Conservation (phyloP, 306 rosid species). For the Biancaea sappan region DNA sequence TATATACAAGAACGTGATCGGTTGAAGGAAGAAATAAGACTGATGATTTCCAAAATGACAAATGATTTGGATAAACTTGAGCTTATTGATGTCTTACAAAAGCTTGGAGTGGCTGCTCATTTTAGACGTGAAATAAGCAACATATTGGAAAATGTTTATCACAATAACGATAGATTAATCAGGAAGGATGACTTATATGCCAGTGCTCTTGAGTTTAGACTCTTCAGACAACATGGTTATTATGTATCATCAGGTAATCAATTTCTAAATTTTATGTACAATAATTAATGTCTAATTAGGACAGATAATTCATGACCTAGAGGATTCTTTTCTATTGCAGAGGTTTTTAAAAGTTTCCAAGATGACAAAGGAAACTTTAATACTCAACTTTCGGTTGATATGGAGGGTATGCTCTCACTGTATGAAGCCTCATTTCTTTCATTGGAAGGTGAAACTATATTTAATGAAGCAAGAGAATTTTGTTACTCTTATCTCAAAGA, state of each 20-base stretch:
- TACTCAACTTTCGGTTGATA: not conserved
- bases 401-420: conserved; percentile 26
- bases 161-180: not conserved
- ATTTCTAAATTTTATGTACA: not conserved
- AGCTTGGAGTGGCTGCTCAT: conserved; percentile 49
- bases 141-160: not conserved
- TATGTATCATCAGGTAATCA: conserved; percentile 28
- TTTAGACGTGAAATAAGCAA: conserved; percentile 30
- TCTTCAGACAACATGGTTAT: conserved; percentile 48
- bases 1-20: not conserved
- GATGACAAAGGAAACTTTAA: conserved; percentile 27
- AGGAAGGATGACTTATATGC: conserved; percentile 1
- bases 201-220: no score
- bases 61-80: conserved; percentile 31
- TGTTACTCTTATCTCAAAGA: not conserved
- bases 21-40: conserved; percentile 25
- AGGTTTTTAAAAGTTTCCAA: conserved; percentile 23
- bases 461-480: conserved; percentile 37
- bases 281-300: no score
- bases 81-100: conserved; percentile 36
- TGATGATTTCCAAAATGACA: conserved; percentile 11
- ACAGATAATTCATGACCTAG: no score
- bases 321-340: no score
- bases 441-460: conserved; percentile 33
- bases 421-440: conserved; percentile 43